Base-by-base conservation (phyloP, 1,284 basidiomycete genomes). In the Chondrostereum purpureum region DNA sequence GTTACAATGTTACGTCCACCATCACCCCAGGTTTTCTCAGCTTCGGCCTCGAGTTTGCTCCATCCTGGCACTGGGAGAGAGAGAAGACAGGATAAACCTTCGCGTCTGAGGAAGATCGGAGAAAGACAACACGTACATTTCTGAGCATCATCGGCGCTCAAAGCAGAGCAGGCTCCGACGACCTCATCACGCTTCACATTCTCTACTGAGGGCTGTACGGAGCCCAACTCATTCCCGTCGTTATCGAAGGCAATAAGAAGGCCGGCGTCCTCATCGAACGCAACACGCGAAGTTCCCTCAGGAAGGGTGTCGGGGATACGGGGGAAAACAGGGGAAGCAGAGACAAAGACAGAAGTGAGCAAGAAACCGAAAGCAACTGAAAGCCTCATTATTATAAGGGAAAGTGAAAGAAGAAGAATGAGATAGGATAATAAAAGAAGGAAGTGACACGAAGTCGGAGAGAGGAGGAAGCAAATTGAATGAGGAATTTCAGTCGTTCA, bases 1-100 rank as follows among this genome's bases (percentile, higher is more conserved):
- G 50, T 46, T 8, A 49, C 47, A 14, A 51, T 46, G 18, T 49
- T 51, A 18, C 45, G 37, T 13, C 35, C 38, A 1, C 47, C 47
- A n/a, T 33, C 44, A 2, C 50, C 50, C 43, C 44, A 51, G 34
- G 43, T 49, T 3, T 42, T 34, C 17, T 48, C 34, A 11, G 50
- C 50, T 11, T 48, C 41, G 20, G 40, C 19, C 12, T 31, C 21
- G 10, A 51, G 40, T 4, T 13, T 39, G 12, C 17, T n/a, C 50
- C 50, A 51, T 11, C 50, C 50, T 6, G 47, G 47, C 18, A 45
- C 43, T 45, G n/a, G n/a, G n/a, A 39, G 11, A 34, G 6, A 21
- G 20, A 20, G 3, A 46, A 20, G 21, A 42, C 39, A 21, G 18
- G 27, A 18, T 40, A 46, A 6, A 16, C 14, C 12, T 31, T 35